Base-by-base conservation (phyloP, 2,329 filamentous ascomycete species). In the Coniochaeta sp. region DNA sequence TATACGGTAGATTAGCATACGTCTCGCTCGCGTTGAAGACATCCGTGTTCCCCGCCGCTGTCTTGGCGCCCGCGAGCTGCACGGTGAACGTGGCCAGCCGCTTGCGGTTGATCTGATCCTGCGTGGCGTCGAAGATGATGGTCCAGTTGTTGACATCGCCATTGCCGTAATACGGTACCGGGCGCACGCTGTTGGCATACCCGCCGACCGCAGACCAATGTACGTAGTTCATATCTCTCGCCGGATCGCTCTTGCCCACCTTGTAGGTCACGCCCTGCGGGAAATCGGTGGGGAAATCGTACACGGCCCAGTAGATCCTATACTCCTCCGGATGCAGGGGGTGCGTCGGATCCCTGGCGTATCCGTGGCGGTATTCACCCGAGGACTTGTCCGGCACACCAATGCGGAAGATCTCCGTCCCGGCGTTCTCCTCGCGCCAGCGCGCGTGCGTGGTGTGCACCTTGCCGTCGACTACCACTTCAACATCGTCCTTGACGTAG, bases 161-260 rank as follows among this genome's bases (percentile, higher is more conserved):
- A 55, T 71, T 71, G 20, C 71, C 67, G 40, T 68, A 65, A 48
- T 75, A 73, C 5, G 71, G 63, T 40, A 72, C 65, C 1, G 69
- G 63, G 1, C 77, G 69, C 3, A 70, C 50, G 13, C 63, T 72
- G 62, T 82, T 77, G 1, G 69, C 77, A 24, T 76, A 67, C 6
- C 78, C 77, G 1, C 81, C 81, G 57, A 82, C 84, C 8, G 82
- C 79, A 52, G 75, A 78, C 83, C 82, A 86, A 61, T 86, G 83
- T 4, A 85, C 76, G 51, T 84, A 84, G 63, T 86, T 86, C 54
- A 83, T 69, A 57, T 82, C 78, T 9, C 66, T 62, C 0, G 65
- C 65, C 16, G 68, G 69, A 22, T 78, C 64, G 54, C 73, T 76
- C 59, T 74, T 64, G 9, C 81, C 81, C 1, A 86, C 74, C 13